Conservation (phyloP, 225 moss, liverwort and hornwort species). For the Antitrichia curtipendula region DNA sequence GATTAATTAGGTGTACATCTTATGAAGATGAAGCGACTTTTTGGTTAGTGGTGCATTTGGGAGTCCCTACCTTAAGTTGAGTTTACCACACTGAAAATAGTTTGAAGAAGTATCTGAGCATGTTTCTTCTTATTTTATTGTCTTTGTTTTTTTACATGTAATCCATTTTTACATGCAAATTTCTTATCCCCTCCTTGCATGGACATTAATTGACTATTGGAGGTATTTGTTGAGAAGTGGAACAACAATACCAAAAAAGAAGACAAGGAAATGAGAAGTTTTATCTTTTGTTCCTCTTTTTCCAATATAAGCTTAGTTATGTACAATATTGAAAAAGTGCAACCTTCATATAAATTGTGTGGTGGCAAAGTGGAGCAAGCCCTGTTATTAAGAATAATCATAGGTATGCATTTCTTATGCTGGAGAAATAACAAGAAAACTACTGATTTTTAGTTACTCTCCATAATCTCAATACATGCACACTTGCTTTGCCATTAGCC, state of each 20-base stretch:
- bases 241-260: background rate
- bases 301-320: no score
- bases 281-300: background rate
- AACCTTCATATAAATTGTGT: background rate
- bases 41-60: background rate
- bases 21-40: background rate
- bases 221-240: background rate
- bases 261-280: background rate
- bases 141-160: background rate
- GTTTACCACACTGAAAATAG: accelerated
- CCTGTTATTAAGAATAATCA: no score
- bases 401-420: no score
- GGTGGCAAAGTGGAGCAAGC: no score
- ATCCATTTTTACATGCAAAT: background rate
- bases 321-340: background rate
- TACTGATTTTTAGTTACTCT: background rate
- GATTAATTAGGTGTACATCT: background rate
- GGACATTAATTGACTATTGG: background rate
- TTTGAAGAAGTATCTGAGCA: accelerated
- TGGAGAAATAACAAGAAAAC: no score
- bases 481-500: background rate
- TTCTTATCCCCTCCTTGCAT: background rate
- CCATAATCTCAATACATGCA: background rate
- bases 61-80: background rate
- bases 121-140: background rate